A percentile compares a stretch with the other conserved stretches of the same genome.
These are phyloP conservation scores for Lentithecium fluviatile DNA, from an alignment of 495 filamentous ascomycete genomes.

Conservation along the genomic window DNA sequence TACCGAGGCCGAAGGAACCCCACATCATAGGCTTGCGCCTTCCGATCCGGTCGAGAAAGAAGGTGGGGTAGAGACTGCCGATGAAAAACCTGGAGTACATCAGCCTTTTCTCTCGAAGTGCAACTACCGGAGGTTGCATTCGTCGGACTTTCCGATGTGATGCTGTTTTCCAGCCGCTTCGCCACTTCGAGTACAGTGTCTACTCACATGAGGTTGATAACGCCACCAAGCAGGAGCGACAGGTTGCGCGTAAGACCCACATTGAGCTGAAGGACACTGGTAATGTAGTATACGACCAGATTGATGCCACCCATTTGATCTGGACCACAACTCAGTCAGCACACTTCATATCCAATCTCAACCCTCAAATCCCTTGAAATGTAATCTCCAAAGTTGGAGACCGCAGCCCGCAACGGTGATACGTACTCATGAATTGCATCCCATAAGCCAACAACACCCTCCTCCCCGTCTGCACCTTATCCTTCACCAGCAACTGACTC, in stretches of 20 bases:
- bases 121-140: too few species aligned
- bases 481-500: slow-evolving; percentile 51
- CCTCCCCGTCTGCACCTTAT: slow-evolving; percentile 53
- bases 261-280: slow-evolving; percentile 38
- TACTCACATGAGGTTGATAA: slow-evolving; percentile 34
- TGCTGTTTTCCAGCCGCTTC: too few species aligned
- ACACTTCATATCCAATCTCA: too few species aligned
- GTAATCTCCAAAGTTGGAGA: too few species aligned
- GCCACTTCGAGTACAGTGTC: too few species aligned
- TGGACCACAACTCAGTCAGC: too few species aligned
- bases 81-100: slow-evolving; percentile 32
- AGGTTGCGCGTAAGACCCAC: slow-evolving; percentile 38
- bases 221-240: slow-evolving; percentile 39
- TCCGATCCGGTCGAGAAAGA: slow-evolving; percentile 47
- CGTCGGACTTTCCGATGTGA: too few species aligned
- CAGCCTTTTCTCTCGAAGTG: too few species aligned
- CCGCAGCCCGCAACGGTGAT: too few species aligned
- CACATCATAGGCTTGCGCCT: slow-evolving; percentile 59
- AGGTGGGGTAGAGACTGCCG: slow-evolving; percentile 50
- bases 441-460: slow-evolving; percentile 53
- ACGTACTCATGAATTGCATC: slow-evolving; percentile 42
- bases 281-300: slow-evolving; percentile 41
- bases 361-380: too few species aligned
- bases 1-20: slow-evolving; percentile 50
- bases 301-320: slow-evolving; percentile 38